Percentiles rank a stretch among this genome's conserved stretches.
phyloP scores from a whole-genome alignment of 805 yeast genomes.

The Ogataea chonburiensis region DNA sequence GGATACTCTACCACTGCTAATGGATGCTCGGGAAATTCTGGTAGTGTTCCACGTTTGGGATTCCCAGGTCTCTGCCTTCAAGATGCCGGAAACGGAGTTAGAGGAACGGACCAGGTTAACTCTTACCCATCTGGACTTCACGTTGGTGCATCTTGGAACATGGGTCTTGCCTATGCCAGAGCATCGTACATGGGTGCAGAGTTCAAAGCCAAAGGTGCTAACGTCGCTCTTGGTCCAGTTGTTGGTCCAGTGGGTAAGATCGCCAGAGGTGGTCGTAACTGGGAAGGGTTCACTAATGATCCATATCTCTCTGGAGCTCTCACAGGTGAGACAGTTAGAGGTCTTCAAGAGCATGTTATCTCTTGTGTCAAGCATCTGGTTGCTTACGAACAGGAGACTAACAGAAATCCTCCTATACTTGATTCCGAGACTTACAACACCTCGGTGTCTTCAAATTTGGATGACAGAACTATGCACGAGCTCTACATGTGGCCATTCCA shows the following conservation, averaged over 20 bases:
- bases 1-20: constrained; percentile 39
- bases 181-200: constrained; percentile 60
- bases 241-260: constrained; percentile 61
- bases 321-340: constrained; percentile 52
- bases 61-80: constrained; percentile 53
- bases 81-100: constrained; percentile 63
- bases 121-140: constrained; percentile 61
- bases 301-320: constrained; percentile 58
- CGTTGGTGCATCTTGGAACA: constrained; percentile 57
- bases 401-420: constrained; percentile 41
- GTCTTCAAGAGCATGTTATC: constrained; percentile 58
- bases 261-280: constrained; percentile 63
- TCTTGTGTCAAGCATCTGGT: constrained; percentile 57
- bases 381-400: constrained; percentile 64
- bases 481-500: constrained; percentile 67
- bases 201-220: constrained; percentile 52
- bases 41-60: constrained; percentile 60
- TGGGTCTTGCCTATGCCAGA: constrained; percentile 47
- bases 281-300: constrained; percentile 65
- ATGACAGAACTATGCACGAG: constrained; percentile 62
- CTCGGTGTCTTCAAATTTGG: constrained; percentile 47
- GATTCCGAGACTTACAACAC: constrained; percentile 40
- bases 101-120: constrained; percentile 55
- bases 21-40: constrained; percentile 48
- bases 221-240: constrained; percentile 55